Evolutionary conservation across 1,139 yeast genomes (phyloP), one percentile per base, ranked within the genome.

Genomic region (Debaryomycetaceae sp.): DNA sequence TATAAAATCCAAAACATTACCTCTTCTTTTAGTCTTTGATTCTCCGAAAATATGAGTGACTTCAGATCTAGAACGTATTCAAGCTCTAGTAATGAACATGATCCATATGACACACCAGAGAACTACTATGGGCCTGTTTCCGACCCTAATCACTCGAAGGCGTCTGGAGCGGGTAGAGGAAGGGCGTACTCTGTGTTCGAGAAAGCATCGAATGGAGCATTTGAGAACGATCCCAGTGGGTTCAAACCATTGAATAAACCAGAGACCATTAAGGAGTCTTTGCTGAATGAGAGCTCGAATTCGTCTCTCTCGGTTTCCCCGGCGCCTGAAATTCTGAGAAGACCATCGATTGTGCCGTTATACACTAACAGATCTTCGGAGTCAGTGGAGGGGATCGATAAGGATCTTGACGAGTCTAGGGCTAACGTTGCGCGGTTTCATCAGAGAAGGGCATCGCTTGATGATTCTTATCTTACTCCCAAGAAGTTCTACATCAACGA

Each of bases 401-500:
- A 7, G 24, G 15, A 9, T 24, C 26, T 22, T 22, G 11, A 22
- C 4, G 26, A 22, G 3, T 22, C 26, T 8, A 30, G 9, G 19
- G 33, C 36, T 30, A 11, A 29, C 16, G 14, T 41, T 38, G 8
- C 40, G 35, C 29, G 52, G 45, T 18, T 42, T 52, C 58, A 54
- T 36, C 45, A 51, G 36, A 52, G 92, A 57, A 67, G 95, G 49
- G 83, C 81, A 2, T 83, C 91, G 0, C 76, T 79, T 43, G 95
- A 86, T 56, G 87, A 80, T 43, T 65, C 79, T 2, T 42, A 49
- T 30, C 41, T 56, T 29, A 56, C 56, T 35, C 71, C 73, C 6
- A 73, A 81, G 49, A 73, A 81, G 53, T 87, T 86, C 56, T 79
- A 81, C 55, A 85, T 91, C 43, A 72, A 76, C 46, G 87, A 89